Evolutionary conservation across 2,329 filamentous ascomycete genomes (phyloP).

Genomic region (Beauveria rudraprayagi): DNA sequence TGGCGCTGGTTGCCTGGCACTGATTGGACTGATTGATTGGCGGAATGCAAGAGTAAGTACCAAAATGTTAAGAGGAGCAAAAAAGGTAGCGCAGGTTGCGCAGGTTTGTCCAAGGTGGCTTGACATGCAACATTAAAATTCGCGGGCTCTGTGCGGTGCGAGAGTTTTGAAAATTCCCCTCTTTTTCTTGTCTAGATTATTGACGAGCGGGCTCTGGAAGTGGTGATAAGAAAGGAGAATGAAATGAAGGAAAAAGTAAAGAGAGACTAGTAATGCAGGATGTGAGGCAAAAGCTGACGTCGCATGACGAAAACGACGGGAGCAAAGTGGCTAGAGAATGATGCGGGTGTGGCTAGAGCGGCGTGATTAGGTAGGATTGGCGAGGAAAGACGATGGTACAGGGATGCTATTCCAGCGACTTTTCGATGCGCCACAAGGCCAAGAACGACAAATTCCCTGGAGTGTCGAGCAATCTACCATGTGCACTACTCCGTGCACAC

Average conservation of each 20-base stretch:
- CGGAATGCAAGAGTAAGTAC: neutral
- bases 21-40: neutral
- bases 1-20: neutral
- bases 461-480: neutral
- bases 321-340: neutral
- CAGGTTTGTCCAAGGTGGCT: neutral
- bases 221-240: neutral
- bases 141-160: neutral
- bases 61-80: neutral
- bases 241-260: neutral
- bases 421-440: conserved; percentile 5
- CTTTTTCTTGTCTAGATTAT: neutral
- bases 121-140: neutral
- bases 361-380: neutral
- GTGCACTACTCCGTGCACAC: neutral
- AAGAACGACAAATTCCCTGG: neutral
- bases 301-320: neutral
- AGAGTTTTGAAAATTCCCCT: neutral
- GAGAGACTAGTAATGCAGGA: neutral
- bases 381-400: neutral
- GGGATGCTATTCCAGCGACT: conserved; percentile 7
- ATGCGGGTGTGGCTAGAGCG: neutral
- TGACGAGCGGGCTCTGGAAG: neutral
- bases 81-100: neutral
- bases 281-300: neutral